These are phyloP conservation scores for Mycena belliarum DNA, from an alignment of 768 basidiomycete species.

Conservation along the genomic window DNA sequence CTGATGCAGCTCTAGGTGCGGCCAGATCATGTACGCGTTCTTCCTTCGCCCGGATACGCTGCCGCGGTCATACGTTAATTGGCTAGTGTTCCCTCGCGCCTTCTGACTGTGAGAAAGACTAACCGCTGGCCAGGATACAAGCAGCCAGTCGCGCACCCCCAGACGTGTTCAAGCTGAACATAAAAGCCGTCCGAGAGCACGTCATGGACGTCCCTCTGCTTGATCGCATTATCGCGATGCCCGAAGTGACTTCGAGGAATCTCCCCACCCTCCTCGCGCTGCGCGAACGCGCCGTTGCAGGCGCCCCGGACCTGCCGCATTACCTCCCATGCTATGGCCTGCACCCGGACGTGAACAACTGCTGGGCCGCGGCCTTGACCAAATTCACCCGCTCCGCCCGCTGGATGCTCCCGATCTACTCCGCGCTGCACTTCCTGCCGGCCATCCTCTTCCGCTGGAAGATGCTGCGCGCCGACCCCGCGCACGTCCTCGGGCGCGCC, in stretches of 20 bases:
- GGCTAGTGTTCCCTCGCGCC: not conserved
- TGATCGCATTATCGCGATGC: constrained; percentile 50
- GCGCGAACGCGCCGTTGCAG: constrained; percentile 37
- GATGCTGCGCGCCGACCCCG: constrained; percentile 64
- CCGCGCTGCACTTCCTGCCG: constrained; percentile 88
- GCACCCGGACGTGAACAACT: constrained; percentile 72
- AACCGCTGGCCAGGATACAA: constrained; percentile 53
- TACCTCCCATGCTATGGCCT: constrained; percentile 71
- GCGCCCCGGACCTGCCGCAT: constrained; percentile 45
- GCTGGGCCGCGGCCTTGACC: constrained; percentile 57
- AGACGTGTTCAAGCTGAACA: constrained; percentile 62
- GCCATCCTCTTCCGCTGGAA: constrained; percentile 79
- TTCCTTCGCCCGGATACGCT: constrained; percentile 36
- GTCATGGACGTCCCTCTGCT: constrained; percentile 57
- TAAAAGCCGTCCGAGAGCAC: constrained; percentile 57
- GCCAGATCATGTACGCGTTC: constrained; percentile 20
- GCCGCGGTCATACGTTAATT: constrained; percentile 63
- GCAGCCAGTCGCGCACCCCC: constrained; percentile 65
- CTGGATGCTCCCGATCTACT: constrained; percentile 85
- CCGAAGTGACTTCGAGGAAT: constrained; percentile 57
- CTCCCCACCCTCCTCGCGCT: constrained; percentile 46
- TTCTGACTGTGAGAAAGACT: too few relatives aligned
- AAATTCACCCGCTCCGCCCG: constrained; percentile 80
- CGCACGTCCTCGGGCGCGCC: constrained; percentile 63
- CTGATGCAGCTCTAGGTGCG: not conserved